phyloP scores from a whole-genome alignment of 192 early-diverging fungal species.

The Backusella tuberculispora region DNA sequence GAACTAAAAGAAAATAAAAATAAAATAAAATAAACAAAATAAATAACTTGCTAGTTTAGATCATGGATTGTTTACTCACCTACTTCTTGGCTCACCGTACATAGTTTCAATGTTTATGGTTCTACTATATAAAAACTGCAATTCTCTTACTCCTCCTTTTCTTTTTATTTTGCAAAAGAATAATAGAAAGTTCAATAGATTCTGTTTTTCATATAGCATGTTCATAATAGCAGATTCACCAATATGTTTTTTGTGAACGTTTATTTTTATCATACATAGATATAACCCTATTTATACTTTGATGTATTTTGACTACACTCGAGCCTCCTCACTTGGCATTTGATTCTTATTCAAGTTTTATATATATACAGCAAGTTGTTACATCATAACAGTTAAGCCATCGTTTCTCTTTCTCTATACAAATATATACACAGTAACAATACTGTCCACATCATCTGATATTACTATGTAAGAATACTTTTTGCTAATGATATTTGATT shows the following conservation, averaged over 20 bases:
- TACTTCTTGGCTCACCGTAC: neutral
- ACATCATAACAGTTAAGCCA: neutral
- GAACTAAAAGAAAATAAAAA: too few species aligned
- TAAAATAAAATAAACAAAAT: too few species aligned
- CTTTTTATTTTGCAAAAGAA: neutral
- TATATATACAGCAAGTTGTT: neutral
- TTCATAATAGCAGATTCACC: too few species aligned
- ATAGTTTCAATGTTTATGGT: neutral
- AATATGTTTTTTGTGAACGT: too few species aligned
- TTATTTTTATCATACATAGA: too few species aligned
- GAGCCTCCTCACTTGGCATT: neutral
- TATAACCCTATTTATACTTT: too few species aligned
- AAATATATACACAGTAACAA: conserved; percentile 3
- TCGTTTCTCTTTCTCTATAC: neutral
- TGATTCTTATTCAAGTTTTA: neutral
- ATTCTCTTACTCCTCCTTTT: too few species aligned
- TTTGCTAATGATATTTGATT: neutral
- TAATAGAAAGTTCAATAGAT: neutral
- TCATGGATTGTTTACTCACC: too few species aligned
- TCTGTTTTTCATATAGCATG: neutral
- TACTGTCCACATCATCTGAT: neutral
- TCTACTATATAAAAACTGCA: neutral
- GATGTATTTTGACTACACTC: neutral
- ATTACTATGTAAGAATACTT: neutral
- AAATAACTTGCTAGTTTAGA: too few species aligned